Conservation (phyloP, 2,329 filamentous ascomycete species). For the Cladophialophora immunda region DNA sequence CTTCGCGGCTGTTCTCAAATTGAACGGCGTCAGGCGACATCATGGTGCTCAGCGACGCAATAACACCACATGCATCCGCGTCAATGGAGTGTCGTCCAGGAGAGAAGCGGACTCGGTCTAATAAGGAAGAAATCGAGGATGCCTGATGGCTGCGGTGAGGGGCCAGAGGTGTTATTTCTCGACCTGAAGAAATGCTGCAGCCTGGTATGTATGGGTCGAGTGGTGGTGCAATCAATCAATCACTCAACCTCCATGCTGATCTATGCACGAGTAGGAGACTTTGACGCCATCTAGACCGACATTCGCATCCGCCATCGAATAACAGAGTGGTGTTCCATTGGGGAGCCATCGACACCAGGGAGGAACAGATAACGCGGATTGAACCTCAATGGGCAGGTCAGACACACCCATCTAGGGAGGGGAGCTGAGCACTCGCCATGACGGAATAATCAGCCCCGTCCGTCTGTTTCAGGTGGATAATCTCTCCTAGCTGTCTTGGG, state of each 20-base stretch:
- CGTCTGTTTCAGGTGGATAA: too few species aligned
- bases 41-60: conserved; percentile 7
- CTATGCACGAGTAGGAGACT: not conserved
- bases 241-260: not conserved
- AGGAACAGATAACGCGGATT: not conserved
- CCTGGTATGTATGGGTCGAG: not conserved
- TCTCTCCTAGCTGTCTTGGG: too few species aligned
- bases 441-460: too few species aligned
- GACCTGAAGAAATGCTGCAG: not conserved
- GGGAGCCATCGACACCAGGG: not conserved
- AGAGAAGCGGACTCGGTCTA: not conserved
- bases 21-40: not conserved
- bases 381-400: not conserved
- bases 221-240: not conserved
- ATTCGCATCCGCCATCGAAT: not conserved
- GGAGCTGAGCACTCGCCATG: too few species aligned
- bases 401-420: not conserved
- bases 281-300: not conserved
- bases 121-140: not conserved
- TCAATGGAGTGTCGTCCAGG: not conserved
- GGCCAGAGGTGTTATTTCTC: not conserved
- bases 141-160: not conserved
- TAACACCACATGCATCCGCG: not conserved
- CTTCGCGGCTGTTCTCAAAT: conserved; percentile 3
- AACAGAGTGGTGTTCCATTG: not conserved